phyloP scores from a whole-genome alignment of 129 eudicot genomes.

The Flaveria robusta region DNA sequence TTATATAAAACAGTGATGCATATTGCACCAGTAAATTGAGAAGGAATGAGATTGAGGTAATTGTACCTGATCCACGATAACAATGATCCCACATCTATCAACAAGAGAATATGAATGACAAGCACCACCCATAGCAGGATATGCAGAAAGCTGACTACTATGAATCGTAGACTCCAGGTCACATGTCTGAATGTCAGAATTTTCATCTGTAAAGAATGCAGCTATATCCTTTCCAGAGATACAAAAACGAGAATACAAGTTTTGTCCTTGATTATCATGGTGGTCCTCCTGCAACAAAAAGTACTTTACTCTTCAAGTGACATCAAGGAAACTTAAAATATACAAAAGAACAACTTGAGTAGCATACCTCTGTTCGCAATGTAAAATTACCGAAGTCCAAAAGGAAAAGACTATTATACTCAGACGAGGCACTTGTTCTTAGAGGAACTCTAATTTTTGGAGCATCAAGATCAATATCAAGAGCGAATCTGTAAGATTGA shows the following conservation, averaged over 20 bases:
- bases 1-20: constrained; percentile 2
- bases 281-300: constrained; percentile 62
- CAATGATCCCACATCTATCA: constrained; percentile 94
- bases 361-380: constrained; percentile 78
- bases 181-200: constrained; percentile 45
- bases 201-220: constrained; percentile 70
- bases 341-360: constrained; percentile 5
- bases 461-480: constrained; percentile 98
- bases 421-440: constrained; percentile 46
- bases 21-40: not conserved
- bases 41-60: constrained; percentile 2
- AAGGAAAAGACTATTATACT: constrained; percentile 70
- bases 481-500: constrained; percentile 72
- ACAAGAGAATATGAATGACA: constrained; percentile 66
- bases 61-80: constrained; percentile 87
- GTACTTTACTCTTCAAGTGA: constrained; percentile 22
- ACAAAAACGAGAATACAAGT: constrained; percentile 79
- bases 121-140: constrained; percentile 23
- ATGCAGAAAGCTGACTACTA: constrained; percentile 18
- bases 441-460: constrained; percentile 96
- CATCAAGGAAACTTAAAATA: constrained; percentile 16
- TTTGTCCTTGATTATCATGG: constrained; percentile 55
- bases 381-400: constrained; percentile 98
- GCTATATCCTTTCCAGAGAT: constrained; percentile 95
- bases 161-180: constrained; percentile 36